Base-by-base conservation (phyloP, 768 basidiomycete species). In the Tricholoma furcatifolium region DNA sequence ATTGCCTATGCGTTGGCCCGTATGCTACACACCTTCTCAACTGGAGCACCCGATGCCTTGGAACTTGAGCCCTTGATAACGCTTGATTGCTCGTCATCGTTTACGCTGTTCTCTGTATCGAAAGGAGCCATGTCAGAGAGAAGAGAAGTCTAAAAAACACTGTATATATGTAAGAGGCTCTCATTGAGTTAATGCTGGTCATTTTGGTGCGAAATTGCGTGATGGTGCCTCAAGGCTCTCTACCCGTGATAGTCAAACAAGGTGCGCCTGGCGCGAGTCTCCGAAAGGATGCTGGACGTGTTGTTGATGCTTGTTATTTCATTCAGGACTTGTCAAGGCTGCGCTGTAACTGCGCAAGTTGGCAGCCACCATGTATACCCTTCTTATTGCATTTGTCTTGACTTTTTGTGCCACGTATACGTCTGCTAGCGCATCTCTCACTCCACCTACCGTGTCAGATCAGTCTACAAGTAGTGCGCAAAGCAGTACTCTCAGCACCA, bases 1-100 rank as follows among this genome's bases (percentile, higher is more conserved):
- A 44, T 30, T n/a, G 49, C 35, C 12, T 23, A 46, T 12, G 12
- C 32, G 35, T 38, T 36, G 20, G 21, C 30, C 20, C 18, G 14
- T 23, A 44, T 10, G 17, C 8, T 7, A 31, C 17, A 35, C 35
- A 69, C 67, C 43, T 57, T 62, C 53, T 70, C 69, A 15, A 60
- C 47, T 27, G 69, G 69, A 4, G 67, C 66, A 14, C 62, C 57
- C 30, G 34, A 21, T 11, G 14, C 31, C 39, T 23, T 38, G 27
- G 36, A 53, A 30, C 27, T 34, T 17, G 35, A 47, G 24, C n/a
- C 23, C 39, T 35, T 11, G 12, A 30, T 30, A 35, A 27, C 15
- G 23, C n/a, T 12, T 1, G 18, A 43, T 27, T 27, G 27, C 39
- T 50, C 49, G 15, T 17, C 49, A 53, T 39, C 34, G 18, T 40